Evolutionary conservation across 2,329 filamentous ascomycete species (phyloP).

Genomic region (Nemania sp.): DNA sequence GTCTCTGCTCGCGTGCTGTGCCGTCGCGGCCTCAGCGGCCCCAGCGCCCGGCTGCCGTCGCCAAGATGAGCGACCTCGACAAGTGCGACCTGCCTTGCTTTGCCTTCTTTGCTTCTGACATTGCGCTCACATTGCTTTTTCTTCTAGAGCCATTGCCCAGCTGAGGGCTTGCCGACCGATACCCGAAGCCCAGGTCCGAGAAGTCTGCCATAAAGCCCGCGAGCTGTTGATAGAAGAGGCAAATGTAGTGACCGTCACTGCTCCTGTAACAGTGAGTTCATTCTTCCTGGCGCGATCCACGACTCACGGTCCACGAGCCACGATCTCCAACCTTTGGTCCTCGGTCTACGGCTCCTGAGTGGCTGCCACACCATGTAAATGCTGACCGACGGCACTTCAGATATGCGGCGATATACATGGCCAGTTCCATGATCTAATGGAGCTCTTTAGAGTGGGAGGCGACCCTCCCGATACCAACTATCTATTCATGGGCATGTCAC

Average conservation of each 20-base stretch:
- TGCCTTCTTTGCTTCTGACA: neutral
- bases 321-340: too few species aligned
- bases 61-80: conserved; percentile 87
- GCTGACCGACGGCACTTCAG: conserved; percentile 46
- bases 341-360: too few species aligned
- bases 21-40: conserved; percentile 5
- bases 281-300: too few species aligned
- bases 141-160: conserved; percentile 83
- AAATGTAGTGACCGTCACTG: conserved; percentile 93
- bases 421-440: conserved; percentile 96
- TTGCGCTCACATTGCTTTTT: conserved; percentile 21
- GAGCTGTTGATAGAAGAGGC: conserved; percentile 97
- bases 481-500: conserved; percentile 80
- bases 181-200: conserved; percentile 90
- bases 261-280: conserved; percentile 79
- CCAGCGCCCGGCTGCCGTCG: conserved; percentile 7
- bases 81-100: conserved; percentile 57
- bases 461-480: conserved; percentile 96
- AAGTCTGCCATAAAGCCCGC: conserved; percentile 95
- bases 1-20: too few species aligned
- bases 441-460: conserved; percentile 89
- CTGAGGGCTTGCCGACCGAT: conserved; percentile 95
- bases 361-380: neutral
- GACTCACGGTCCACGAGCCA: too few species aligned
- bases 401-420: conserved; percentile 98